phyloP scores from a whole-genome alignment of 2,329 filamentous ascomycete genomes.

The Penicillium rolfsii region DNA sequence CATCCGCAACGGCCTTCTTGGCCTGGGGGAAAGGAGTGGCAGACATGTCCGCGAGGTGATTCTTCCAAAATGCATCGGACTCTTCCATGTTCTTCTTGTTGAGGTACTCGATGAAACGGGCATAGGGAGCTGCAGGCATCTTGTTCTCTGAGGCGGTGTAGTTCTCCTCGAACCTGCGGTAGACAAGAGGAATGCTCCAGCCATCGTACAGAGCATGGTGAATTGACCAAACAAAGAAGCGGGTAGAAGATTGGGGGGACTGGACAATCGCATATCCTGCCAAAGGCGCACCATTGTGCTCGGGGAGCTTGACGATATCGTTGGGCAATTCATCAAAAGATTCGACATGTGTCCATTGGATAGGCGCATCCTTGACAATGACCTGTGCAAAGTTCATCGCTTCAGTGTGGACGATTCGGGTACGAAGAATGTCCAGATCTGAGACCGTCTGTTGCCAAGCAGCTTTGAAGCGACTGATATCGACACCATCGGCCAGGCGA shows the following conservation, averaged over 20 bases:
- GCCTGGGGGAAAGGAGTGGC: slow-evolving; percentile 36
- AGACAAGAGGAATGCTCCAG: slow-evolving; percentile 46
- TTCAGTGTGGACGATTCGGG: slow-evolving; percentile 49
- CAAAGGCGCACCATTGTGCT: slow-evolving; percentile 41
- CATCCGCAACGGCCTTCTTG: slow-evolving; percentile 25
- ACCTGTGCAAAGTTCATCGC: slow-evolving; percentile 45
- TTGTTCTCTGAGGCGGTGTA: slow-evolving; percentile 30
- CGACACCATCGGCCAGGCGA: slow-evolving; percentile 41
- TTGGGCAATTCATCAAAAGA: slow-evolving; percentile 34
- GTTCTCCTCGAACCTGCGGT: slow-evolving; percentile 42
- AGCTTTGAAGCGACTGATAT: slow-evolving; percentile 49
- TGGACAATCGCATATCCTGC: slow-evolving; percentile 43
- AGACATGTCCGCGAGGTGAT: slow-evolving; percentile 34
- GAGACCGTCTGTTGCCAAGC: slow-evolving; percentile 53
- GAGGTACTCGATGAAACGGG: slow-evolving; percentile 39
- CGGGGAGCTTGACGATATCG: slow-evolving; percentile 33
- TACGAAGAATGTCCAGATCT: slow-evolving; percentile 54
- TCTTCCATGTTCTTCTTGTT: slow-evolving; percentile 30
- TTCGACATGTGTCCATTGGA: slow-evolving; percentile 40
- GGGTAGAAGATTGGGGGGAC: slow-evolving; percentile 24
- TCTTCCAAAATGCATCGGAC: slow-evolving; percentile 41
- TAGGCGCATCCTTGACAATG: slow-evolving; percentile 40
- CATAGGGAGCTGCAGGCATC: slow-evolving; percentile 29
- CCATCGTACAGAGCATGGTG: slow-evolving; percentile 60
- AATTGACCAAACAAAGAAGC: slow-evolving; percentile 54